Evolutionary conservation across 306 rosid genomes (phyloP).

Genomic region (Herpetospermum pedunculosum): DNA sequence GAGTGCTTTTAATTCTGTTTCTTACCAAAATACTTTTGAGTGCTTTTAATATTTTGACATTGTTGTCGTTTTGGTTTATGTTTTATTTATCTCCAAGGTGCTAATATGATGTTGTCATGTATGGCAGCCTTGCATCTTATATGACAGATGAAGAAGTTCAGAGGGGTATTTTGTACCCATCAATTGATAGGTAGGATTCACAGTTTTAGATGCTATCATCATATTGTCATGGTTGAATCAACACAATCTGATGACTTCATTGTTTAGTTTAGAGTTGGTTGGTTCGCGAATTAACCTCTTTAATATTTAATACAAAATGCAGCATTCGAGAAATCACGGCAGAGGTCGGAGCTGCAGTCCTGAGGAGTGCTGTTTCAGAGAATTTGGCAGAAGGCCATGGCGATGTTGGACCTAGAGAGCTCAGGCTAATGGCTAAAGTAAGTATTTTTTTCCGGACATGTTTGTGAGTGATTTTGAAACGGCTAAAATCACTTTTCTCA

Average conservation of each 20-base stretch:
- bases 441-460: too few species aligned
- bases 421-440: constrained; percentile 65
- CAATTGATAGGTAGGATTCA: constrained; percentile 49
- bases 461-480: too few species aligned
- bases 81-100: neutral
- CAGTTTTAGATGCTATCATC: neutral
- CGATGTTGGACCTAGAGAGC: constrained; percentile 56
- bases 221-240: neutral
- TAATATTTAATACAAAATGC: constrained; percentile 9
- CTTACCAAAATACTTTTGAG: neutral
- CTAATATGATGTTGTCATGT: constrained; percentile 19
- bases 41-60: constrained; percentile 2
- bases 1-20: too few species aligned
- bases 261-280: constrained; percentile 2
- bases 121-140: constrained; percentile 82
- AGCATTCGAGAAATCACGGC: constrained; percentile 74
- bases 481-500: too few species aligned
- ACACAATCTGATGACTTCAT: neutral
- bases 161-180: constrained; percentile 77
- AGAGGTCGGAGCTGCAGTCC: constrained; percentile 89
- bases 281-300: neutral
- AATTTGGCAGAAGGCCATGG: constrained; percentile 69
- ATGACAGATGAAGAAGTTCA: constrained; percentile 72
- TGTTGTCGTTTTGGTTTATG: constrained; percentile 2
- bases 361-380: constrained; percentile 67